phyloP scores from a whole-genome alignment of 805 yeast genomes.

The Yarrowia sp. region DNA sequence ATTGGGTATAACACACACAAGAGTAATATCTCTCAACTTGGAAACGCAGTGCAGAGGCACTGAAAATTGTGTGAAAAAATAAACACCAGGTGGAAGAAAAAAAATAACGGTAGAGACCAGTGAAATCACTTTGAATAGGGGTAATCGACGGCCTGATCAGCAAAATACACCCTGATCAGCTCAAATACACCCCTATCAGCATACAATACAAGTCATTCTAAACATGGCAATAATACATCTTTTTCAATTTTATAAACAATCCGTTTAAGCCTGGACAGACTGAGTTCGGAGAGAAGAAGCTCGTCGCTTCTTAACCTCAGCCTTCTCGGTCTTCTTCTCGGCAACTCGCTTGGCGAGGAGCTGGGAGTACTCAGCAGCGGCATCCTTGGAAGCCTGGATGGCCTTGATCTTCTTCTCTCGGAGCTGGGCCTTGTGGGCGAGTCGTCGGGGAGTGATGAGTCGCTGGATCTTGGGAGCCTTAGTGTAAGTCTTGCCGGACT shows the following conservation, averaged over 20 bases:
- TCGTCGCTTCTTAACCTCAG: slow-evolving; percentile 99
- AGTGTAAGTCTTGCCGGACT: slow-evolving; percentile 98
- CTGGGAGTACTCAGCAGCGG: slow-evolving; percentile 99
- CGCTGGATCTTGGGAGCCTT: slow-evolving; percentile 99
- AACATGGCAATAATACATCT: slow-evolving; percentile 17
- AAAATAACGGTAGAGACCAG: too few species aligned
- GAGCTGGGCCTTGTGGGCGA: slow-evolving; percentile 98
- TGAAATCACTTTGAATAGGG: too few species aligned
- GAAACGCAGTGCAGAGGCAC: too few species aligned
- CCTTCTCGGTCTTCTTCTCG: slow-evolving; percentile 97
- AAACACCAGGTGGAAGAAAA: too few species aligned
- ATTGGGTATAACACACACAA: too few species aligned
- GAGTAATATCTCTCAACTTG: too few species aligned
- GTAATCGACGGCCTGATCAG: too few species aligned
- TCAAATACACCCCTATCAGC: too few species aligned
- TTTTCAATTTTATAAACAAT: slow-evolving; percentile 19
- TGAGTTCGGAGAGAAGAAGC: slow-evolving; percentile 83
- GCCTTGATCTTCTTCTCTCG: slow-evolving; percentile 89
- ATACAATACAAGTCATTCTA: too few species aligned
- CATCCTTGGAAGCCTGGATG: slow-evolving; percentile 99
- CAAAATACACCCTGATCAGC: too few species aligned
- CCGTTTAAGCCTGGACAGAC: slow-evolving; percentile 29
- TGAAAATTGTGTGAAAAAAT: too few species aligned
- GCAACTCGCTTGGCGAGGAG: slow-evolving; percentile 96
- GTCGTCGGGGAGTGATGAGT: slow-evolving; percentile 97